phyloP scores from a whole-genome alignment of 1,139 yeast species.

The Protomyces gravidus region DNA sequence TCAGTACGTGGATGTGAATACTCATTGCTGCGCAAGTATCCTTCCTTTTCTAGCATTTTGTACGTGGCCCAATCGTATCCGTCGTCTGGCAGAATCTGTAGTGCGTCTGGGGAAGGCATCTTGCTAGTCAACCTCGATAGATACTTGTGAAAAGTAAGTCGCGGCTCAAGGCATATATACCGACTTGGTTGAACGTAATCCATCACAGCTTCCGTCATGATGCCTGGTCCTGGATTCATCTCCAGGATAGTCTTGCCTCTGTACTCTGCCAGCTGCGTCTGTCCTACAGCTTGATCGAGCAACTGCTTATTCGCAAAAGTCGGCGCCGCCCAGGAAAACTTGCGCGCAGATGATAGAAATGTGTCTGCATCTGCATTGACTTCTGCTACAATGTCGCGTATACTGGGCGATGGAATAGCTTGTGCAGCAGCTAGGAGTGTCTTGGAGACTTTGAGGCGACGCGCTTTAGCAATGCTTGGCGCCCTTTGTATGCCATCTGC shows the following conservation, averaged over 20 bases:
- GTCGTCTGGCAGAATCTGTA: neutral
- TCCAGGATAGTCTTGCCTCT: slow-evolving; percentile 9
- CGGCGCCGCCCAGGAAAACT: slow-evolving; percentile 11
- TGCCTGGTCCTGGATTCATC: slow-evolving; percentile 25
- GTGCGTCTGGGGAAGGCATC: neutral
- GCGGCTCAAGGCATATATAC: slow-evolving; percentile 12
- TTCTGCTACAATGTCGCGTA: neutral
- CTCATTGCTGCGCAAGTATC: neutral
- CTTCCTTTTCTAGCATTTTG: slow-evolving; percentile 6
- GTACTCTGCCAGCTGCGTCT: neutral
- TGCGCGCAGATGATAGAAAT: neutral
- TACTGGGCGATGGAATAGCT: neutral
- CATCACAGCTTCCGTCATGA: slow-evolving; percentile 10
- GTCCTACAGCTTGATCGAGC: neutral
- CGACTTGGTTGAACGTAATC: slow-evolving; percentile 6
- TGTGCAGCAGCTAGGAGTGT: neutral
- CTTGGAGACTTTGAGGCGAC: neutral
- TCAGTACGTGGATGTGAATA: slow-evolving; percentile 5
- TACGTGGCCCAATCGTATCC: slow-evolving; percentile 20
- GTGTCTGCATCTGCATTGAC: neutral
- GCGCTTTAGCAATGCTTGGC: no score
- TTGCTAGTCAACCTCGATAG: neutral
- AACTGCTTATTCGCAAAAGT: neutral
- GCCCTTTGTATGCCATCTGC: no score
- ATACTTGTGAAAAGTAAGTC: neutral